Percentiles rank a stretch among this genome's conserved stretches.
Conservation (phyloP, 2,329 filamentous ascomycete genomes). For the Hypoxylon sp. region DNA sequence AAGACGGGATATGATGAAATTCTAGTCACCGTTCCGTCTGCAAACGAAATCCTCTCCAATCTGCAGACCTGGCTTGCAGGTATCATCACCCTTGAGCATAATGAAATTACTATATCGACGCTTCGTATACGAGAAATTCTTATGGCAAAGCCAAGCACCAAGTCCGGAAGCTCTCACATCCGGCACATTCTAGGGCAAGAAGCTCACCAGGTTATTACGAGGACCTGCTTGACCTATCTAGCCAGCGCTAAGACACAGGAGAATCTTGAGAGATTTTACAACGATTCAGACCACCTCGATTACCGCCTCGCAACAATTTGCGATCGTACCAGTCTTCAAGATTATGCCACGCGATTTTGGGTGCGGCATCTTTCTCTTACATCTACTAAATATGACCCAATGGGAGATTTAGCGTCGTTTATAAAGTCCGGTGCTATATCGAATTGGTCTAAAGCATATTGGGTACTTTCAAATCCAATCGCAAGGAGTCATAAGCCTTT, state of each 20-base stretch:
- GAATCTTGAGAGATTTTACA: neutral
- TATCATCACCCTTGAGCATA: conserved; percentile 7
- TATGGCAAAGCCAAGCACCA: neutral
- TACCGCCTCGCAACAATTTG: neutral
- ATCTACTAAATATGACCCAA: neutral
- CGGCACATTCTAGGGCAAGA: neutral
- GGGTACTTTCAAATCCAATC: conserved; percentile 12
- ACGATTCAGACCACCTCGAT: neutral
- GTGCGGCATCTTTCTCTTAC: conserved; percentile 6
- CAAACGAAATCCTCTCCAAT: neutral
- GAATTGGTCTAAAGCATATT: conserved; percentile 8
- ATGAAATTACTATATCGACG: neutral
- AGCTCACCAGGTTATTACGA: conserved; percentile 3
- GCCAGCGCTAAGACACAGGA: neutral
- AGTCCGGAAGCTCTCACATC: neutral
- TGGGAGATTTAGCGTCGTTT: conserved; percentile 3
- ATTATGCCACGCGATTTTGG: conserved; percentile 12
- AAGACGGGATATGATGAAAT: neutral
- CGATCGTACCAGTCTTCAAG: conserved; percentile 7
- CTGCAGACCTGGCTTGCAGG: conserved; percentile 14
- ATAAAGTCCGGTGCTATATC: conserved; percentile 3
- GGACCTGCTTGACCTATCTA: conserved; percentile 8
- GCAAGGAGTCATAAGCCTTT: conserved; percentile 1
- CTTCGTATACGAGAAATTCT: conserved; percentile 5
- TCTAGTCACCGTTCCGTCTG: neutral